phyloP scores from a whole-genome alignment of 31 red algal species.

The Odonthalia washingtoniensis region DNA sequence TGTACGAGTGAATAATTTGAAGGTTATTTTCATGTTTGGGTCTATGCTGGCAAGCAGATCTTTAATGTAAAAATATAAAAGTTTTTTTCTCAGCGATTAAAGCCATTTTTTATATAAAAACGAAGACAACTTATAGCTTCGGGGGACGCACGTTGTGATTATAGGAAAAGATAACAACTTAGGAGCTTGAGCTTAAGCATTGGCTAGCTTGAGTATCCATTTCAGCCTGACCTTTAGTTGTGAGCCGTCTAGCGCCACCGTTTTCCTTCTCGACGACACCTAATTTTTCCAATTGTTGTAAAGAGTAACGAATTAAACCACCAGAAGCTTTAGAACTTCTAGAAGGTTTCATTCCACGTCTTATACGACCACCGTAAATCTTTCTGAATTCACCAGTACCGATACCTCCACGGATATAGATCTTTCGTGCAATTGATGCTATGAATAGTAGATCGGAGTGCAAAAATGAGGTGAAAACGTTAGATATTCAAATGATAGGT shows the following conservation, averaged over 20 bases:
- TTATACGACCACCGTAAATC: constrained; percentile 87
- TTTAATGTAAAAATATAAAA: no score
- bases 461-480: no score
- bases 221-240: constrained; percentile 88
- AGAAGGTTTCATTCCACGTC: constrained; percentile 83
- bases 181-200: constrained; percentile 66
- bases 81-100: no score
- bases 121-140: no score
- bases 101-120: no score
- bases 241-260: constrained; percentile 81
- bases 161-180: no score
- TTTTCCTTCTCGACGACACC: constrained; percentile 90
- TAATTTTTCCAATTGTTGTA: constrained; percentile 94
- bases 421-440: constrained; percentile 95
- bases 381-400: constrained; percentile 91
- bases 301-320: constrained; percentile 87
- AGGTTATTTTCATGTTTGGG: no score
- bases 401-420: constrained; percentile 86
- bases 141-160: no score
- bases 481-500: no score
- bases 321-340: constrained; percentile 88
- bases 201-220: constrained; percentile 92
- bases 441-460: no score
- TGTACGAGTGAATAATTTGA: no score
- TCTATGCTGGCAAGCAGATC: no score